Evolutionary conservation across 2,329 filamentous ascomycete genomes (phyloP), one percentile per base, ranked within the genome.

Genomic region (Aspergillus japonicus): DNA sequence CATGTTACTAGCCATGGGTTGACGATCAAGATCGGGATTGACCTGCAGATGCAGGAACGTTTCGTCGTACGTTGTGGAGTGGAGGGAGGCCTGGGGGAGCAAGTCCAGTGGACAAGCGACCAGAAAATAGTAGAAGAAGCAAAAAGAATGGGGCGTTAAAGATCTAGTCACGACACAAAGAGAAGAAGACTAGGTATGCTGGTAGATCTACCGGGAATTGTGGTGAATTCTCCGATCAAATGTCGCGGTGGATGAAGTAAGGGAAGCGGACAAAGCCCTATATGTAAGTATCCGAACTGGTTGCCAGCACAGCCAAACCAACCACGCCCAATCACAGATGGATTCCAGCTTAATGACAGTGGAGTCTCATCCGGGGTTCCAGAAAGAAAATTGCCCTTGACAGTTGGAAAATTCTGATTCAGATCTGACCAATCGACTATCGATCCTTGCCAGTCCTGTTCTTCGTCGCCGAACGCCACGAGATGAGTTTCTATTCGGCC

Each of bases 231-330:
- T 59, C 54, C 50, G 51, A 57, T 50, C 62, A 64, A 63, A 62
- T 55, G 58, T 57, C 31, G 31, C 33, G 31, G 56, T 57, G 23
- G 56, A 50, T 39, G 21, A 39, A 50, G 47, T 29, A 53, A 53
- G 57, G 57, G 44, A 51, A 31, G 31, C 55, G 57, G 59, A 65
- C 60, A 62, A 65, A 69, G 66, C 68, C 69, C 66, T 67, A 69
- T 67, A 69, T 71, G 71, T 67, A 33, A 58, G 61, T 67, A 69
- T 57, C 71, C 71, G 71, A 35, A 19, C 59, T 35, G 39, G 48
- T 48, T 48, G 47, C 16, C 52, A 57, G 55, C 47, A 39, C 50
- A 54, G 59, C 16, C 58, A 59, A 68, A 69, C 61, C 50, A 47
- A 42, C 57, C 62, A 53, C 53, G 33, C 52, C 48, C 49, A 49